Percentiles rank a stretch among this genome's conserved stretches.
phyloP scores from a whole-genome alignment of 768 basidiomycete genomes.

The Leccinum subtestaceum region DNA sequence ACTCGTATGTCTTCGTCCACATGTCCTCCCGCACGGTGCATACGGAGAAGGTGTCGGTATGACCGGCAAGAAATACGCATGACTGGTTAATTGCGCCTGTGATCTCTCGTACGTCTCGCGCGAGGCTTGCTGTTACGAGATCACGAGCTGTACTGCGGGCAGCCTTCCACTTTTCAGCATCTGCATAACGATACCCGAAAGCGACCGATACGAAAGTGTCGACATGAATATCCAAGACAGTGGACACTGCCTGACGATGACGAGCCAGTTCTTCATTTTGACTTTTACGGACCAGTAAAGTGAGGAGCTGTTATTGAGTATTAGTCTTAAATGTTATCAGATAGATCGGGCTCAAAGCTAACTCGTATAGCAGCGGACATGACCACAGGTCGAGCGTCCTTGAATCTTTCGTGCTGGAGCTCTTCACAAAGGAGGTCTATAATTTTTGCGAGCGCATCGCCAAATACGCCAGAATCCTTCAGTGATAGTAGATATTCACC shows the following conservation, averaged over 20 bases:
- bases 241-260: slow-evolving; percentile 32
- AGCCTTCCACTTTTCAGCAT: slow-evolving; percentile 39
- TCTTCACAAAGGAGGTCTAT: slow-evolving; percentile 77
- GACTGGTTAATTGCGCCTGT: slow-evolving; percentile 32
- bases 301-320: slow-evolving; percentile 30
- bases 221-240: slow-evolving; percentile 51
- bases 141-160: slow-evolving; percentile 41
- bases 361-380: slow-evolving; percentile 65
- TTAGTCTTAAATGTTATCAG: slow-evolving; percentile 7
- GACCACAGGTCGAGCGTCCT: slow-evolving; percentile 53
- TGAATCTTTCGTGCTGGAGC: slow-evolving; percentile 74
- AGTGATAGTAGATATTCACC: slow-evolving; percentile 59
- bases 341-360: slow-evolving; percentile 29
- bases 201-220: slow-evolving; percentile 46
- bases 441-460: slow-evolving; percentile 70
- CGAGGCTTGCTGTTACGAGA: slow-evolving; percentile 37
- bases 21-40: slow-evolving; percentile 51
- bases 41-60: slow-evolving; percentile 30
- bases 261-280: slow-evolving; percentile 25
- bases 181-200: slow-evolving; percentile 39
- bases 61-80: slow-evolving; percentile 32
- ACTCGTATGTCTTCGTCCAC: slow-evolving; percentile 68
- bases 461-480: slow-evolving; percentile 45
- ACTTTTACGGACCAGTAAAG: slow-evolving; percentile 33
- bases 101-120: slow-evolving; percentile 35